Base-by-base conservation (phyloP, 352 stramenopile species). In the Phytopythium delawarense region DNA sequence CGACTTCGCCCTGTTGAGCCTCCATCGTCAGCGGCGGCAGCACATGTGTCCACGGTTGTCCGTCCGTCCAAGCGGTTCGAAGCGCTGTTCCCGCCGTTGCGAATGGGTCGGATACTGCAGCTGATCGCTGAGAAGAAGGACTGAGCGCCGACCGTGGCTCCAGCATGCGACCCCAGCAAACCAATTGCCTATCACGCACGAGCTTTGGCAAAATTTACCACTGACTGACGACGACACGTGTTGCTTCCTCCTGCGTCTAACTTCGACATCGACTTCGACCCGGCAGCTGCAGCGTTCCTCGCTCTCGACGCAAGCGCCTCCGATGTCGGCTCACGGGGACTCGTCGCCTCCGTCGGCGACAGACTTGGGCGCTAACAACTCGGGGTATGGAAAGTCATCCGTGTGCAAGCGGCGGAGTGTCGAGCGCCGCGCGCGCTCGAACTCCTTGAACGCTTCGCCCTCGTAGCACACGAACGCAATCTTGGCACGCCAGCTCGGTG, bases 391-490 rank as follows among this genome's bases (percentile, higher is more conserved):
- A 40, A 71, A 60, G 25, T 12, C 56, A 28, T 48, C 50, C 4
- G 44, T 61, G 15, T 74, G 57, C 45, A 77, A 71, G 37, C 48
- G 50, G 16, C 40, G 16, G 15, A 69, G 25, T 21, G 49, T 61
- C 40, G 67, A 53, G 3, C 40, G 21, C n/a, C 53, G 42, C 11
- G 78, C 78, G 7, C 42, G 52, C 16, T 46, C 11, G 37, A 91
- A 89, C 16, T 78, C 55, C 4, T 56, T n/a, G 13, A 70, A 72
- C 0, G 76, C 68, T 0, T 58, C 40, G n/a, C 64, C 65, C 32
- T 89, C 79, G 25, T 87, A 59, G 57, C 78, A 89, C 8, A 87
- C 78, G 50, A 89, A 85, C 18, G 57, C 69, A 16, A 91, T 59
- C 16, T 66, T 82, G 52, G 75, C 62, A 4, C 49, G 58, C 66